phyloP scores from a whole-genome alignment of 176 grass and related monocot species.

The Neostapfia colusana region DNA sequence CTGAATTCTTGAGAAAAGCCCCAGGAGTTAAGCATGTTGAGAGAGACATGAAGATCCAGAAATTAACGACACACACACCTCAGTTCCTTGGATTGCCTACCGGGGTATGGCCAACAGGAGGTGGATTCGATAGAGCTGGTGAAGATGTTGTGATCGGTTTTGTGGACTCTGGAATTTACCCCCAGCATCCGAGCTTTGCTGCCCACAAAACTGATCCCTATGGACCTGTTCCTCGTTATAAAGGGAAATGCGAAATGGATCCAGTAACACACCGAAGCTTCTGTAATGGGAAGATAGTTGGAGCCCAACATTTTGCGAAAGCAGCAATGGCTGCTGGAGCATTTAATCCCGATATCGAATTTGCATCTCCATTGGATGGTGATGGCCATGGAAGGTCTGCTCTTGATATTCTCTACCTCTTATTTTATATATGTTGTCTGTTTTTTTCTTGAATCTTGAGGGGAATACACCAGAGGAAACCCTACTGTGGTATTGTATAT shows the following conservation, averaged over 20 bases:
- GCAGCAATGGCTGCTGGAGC: slow-evolving; percentile 92
- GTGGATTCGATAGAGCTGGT: slow-evolving; percentile 91
- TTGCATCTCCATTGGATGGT: slow-evolving; percentile 92
- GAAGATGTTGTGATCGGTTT: slow-evolving; percentile 98
- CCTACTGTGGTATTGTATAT: too few relatives aligned
- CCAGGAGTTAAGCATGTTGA: slow-evolving; percentile 88
- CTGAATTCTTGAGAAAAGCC: slow-evolving; percentile 67
- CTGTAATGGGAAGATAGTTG: slow-evolving; percentile 99
- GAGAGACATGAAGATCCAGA: slow-evolving; percentile 88
- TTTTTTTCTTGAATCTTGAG: too few relatives aligned
- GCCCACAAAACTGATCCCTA: slow-evolving; percentile 73
- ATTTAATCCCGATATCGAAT: slow-evolving; percentile 90
- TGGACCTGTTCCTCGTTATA: slow-evolving; percentile 66
- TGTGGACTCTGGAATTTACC: slow-evolving; percentile 97
- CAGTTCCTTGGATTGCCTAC: slow-evolving; percentile 91
- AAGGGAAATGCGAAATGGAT: slow-evolving; percentile 94
- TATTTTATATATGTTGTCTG: not conserved
- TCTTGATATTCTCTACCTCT: slow-evolving; percentile 9
- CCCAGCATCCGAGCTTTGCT: slow-evolving; percentile 82
- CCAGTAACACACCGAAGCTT: slow-evolving; percentile 68
- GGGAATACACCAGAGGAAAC: too few relatives aligned
- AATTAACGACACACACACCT: slow-evolving; percentile 93
- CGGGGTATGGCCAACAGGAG: slow-evolving; percentile 80
- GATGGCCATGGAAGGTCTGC: slow-evolving; percentile 96
- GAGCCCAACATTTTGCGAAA: slow-evolving; percentile 98